These are phyloP conservation scores for Chalara sp. DNA, from an alignment of 2,329 filamentous ascomycete genomes.

Conservation along the genomic window DNA sequence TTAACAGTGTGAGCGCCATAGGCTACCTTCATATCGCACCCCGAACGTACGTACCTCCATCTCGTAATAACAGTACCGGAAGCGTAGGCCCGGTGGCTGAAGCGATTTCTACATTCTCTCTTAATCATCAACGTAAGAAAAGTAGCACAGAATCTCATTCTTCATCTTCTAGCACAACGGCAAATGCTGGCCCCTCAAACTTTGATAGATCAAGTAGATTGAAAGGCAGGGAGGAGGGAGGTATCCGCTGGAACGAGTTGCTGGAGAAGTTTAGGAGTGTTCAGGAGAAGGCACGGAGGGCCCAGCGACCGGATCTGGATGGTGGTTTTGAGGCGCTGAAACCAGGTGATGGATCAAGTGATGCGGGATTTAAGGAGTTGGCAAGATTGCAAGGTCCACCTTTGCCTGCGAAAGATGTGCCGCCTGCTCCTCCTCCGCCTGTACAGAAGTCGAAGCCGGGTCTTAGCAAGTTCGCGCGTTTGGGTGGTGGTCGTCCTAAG, in stretches of 20 bases:
- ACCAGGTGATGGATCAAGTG: conserved; percentile 20
- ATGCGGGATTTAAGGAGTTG: conserved; percentile 31
- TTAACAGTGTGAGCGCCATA: conserved; percentile 96
- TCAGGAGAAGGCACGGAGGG: conserved; percentile 75
- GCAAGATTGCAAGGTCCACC: conserved; percentile 30
- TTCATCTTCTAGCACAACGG: conserved; percentile 33
- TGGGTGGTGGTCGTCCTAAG: conserved; percentile 48
- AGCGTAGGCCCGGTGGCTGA: conserved; percentile 16
- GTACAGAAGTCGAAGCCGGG: conserved; percentile 54
- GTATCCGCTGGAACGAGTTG: conserved; percentile 86
- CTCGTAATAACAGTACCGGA: conserved; percentile 25
- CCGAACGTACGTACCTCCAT: conserved; percentile 58
- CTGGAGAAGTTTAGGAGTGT: conserved; percentile 91
- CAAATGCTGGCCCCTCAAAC: conserved; percentile 43
- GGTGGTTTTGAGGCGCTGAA: conserved; percentile 35
- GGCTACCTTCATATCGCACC: conserved; percentile 84
- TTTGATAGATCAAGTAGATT: conserved; percentile 73
- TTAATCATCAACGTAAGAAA: conserved; percentile 25
- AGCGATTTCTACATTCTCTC: conserved; percentile 22
- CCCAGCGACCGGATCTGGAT: conserved; percentile 51
- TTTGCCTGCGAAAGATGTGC: conserved; percentile 43
- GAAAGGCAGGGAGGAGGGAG: conserved; percentile 72
- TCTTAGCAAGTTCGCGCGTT: conserved; percentile 61
- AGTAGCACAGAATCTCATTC: conserved; percentile 25
- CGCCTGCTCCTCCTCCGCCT: conserved; percentile 35